Evolutionary conservation across 2,329 filamentous ascomycete species (phyloP).

Genomic region (Lecanicillium sp.): DNA sequence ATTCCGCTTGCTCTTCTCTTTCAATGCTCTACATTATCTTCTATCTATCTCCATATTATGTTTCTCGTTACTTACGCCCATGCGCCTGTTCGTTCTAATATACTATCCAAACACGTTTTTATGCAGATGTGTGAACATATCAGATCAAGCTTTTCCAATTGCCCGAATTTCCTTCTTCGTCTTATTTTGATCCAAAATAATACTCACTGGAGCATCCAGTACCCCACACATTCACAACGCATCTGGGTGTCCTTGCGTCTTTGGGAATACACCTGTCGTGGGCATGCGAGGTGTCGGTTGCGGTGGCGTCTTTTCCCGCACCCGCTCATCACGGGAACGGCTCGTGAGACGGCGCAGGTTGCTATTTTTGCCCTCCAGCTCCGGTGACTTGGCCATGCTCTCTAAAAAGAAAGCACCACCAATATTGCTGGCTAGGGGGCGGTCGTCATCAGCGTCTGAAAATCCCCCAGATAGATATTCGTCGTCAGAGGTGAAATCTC

Average conservation of each 20-base stretch:
- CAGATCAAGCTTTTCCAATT: no score
- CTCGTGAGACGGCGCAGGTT: slow-evolving; percentile 21
- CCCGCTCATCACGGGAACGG: slow-evolving; percentile 24
- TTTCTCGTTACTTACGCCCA: no score
- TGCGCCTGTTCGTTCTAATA: no score
- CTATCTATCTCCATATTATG: no score
- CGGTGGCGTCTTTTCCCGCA: slow-evolving; percentile 24
- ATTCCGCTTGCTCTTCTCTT: no score
- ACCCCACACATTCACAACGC: slow-evolving; percentile 19
- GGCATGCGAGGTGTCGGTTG: slow-evolving; percentile 34
- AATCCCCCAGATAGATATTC: slow-evolving; percentile 66
- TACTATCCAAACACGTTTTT: no score
- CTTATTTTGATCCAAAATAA: background rate
- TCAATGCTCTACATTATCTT: no score
- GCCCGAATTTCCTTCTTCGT: background rate
- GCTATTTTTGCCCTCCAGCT: slow-evolving; percentile 18
- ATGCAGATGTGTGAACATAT: no score
- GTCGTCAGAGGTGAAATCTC: slow-evolving; percentile 65
- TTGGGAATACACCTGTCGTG: slow-evolving; percentile 21
- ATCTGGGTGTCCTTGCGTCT: slow-evolving; percentile 26
- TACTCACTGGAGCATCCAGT: background rate
- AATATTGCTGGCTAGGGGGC: slow-evolving; percentile 28
- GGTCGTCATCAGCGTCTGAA: slow-evolving; percentile 66
- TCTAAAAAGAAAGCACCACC: slow-evolving; percentile 49
- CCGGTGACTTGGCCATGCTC: slow-evolving; percentile 51